These are phyloP conservation scores for Sambucus nigra DNA, from an alignment of 129 eudicot species.

Conservation along the genomic window DNA sequence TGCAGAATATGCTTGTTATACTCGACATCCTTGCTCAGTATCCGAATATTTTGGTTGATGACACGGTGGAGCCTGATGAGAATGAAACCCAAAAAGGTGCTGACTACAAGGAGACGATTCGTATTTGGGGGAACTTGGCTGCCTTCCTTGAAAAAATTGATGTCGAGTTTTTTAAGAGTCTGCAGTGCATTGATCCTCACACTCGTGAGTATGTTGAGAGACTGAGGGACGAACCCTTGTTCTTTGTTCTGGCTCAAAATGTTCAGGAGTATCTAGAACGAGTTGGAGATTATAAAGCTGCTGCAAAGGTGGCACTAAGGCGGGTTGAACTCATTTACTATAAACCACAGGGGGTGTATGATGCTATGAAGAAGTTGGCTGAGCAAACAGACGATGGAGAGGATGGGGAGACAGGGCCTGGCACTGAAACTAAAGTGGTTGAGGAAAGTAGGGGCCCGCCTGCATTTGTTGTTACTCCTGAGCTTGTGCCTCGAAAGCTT, in stretches of 20 bases:
- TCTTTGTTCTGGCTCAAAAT: constrained; percentile 75
- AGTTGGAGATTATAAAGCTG: constrained; percentile 65
- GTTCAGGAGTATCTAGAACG: constrained; percentile 71
- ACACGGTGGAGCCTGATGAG: constrained; percentile 80
- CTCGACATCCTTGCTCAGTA: constrained; percentile 74
- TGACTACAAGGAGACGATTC: constrained; percentile 61
- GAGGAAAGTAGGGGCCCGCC: constrained; percentile 52
- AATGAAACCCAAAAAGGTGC: constrained; percentile 84
- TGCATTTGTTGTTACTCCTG: constrained; percentile 58
- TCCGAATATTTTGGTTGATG: constrained; percentile 69
- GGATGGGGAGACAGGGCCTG: constrained; percentile 26
- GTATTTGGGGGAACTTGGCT: constrained; percentile 88
- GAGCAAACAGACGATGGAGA: constrained; percentile 43
- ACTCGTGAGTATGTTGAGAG: constrained; percentile 90
- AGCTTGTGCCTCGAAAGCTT: constrained; percentile 65
- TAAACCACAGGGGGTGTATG: constrained; percentile 85
- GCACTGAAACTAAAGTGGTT: constrained; percentile 28
- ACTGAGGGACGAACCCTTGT: constrained; percentile 76
- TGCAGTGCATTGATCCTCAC: constrained; percentile 89
- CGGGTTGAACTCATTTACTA: constrained; percentile 84
- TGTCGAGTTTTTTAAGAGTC: constrained; percentile 77
- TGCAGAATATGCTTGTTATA: constrained; percentile 63
- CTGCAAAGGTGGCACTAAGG: constrained; percentile 77
- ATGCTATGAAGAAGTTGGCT: constrained; percentile 75
- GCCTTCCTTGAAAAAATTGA: constrained; percentile 83